Conservation (phyloP, 2,329 filamentous ascomycete genomes). For the Trichophyton benhamiae region DNA sequence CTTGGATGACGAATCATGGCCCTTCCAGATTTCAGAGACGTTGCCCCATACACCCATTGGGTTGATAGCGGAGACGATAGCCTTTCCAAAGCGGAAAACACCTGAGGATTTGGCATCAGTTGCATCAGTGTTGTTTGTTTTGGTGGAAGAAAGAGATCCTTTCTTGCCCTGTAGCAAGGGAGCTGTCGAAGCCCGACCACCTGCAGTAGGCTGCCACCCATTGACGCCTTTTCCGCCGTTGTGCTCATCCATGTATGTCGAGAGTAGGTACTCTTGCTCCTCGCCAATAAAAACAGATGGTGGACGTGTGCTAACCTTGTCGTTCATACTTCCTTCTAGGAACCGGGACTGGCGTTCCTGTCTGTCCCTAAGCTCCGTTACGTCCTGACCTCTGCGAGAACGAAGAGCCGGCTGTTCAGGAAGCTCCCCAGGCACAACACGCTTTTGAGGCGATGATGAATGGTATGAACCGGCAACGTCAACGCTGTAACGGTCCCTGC, state of each 20-base stretch:
- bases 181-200: not conserved
- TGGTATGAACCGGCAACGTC: not conserved
- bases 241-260: slow-evolving; percentile 1
- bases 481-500: not conserved
- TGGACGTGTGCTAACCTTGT: slow-evolving; percentile 59
- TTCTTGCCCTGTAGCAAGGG: not conserved
- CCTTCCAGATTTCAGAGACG: slow-evolving; percentile 33
- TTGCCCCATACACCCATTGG: slow-evolving; percentile 39
- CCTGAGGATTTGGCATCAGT: slow-evolving; percentile 27
- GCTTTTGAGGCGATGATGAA: slow-evolving; percentile 22
- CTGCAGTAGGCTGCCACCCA: not conserved
- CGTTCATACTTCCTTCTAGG: slow-evolving; percentile 74
- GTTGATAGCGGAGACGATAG: slow-evolving; percentile 42
- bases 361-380: not conserved
- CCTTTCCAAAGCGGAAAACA: slow-evolving; percentile 45
- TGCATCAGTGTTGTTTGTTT: slow-evolving; percentile 2
- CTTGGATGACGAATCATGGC: slow-evolving; percentile 19
- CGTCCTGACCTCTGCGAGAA: slow-evolving; percentile 1
- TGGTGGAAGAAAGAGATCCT: not conserved
- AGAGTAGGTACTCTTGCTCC: slow-evolving; percentile 13
- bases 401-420: not conserved
- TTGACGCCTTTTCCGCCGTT: not conserved
- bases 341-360: slow-evolving; percentile 42
- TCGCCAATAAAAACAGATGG: slow-evolving; percentile 53
- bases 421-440: slow-evolving; percentile 24